Evolutionary conservation across 1,284 basidiomycete species (phyloP).

Genomic region (Rhodotorula sp.): DNA sequence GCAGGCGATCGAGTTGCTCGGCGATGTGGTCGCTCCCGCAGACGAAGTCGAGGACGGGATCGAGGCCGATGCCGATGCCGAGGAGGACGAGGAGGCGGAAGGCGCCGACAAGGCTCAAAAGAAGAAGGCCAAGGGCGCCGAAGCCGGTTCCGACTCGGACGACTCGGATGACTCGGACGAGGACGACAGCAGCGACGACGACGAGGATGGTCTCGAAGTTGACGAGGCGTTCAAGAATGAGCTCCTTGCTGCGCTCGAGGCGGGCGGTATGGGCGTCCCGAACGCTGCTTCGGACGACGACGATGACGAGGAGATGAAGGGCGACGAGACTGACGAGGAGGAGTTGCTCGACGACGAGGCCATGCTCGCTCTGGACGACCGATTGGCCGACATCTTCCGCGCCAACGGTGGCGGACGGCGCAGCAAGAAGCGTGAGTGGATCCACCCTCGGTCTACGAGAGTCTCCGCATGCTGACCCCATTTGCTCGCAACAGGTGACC

Average conservation of each 20-base stretch:
- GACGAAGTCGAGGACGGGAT: slow-evolving; percentile 51
- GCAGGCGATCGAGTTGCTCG: slow-evolving; percentile 76
- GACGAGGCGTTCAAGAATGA: slow-evolving; percentile 59
- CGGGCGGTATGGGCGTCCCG: slow-evolving; percentile 65
- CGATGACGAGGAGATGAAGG: slow-evolving; percentile 51
- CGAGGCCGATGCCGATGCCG: slow-evolving; percentile 52
- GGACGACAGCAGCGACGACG: slow-evolving; percentile 48
- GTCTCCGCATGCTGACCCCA: neutral
- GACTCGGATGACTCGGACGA: slow-evolving; percentile 44
- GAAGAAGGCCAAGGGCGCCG: slow-evolving; percentile 46
- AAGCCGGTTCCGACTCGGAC: slow-evolving; percentile 53
- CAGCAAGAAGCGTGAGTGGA: slow-evolving; percentile 36
- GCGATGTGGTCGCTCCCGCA: slow-evolving; percentile 34
- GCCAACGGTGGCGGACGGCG: slow-evolving; percentile 50
- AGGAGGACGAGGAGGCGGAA: slow-evolving; percentile 51
- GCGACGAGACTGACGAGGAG: slow-evolving; percentile 57
- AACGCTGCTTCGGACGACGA: slow-evolving; percentile 53
- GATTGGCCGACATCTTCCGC: slow-evolving; percentile 85
- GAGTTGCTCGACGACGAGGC: slow-evolving; percentile 91
- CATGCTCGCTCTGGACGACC: slow-evolving; percentile 94
- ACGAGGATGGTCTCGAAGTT: slow-evolving; percentile 50
- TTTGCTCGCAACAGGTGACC: slow-evolving; percentile 13
- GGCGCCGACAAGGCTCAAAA: slow-evolving; percentile 38
- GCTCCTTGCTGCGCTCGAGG: slow-evolving; percentile 69
- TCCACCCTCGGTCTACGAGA: neutral